phyloP scores from a whole-genome alignment of 768 basidiomycete species.

The Lactarius akahatsu region DNA sequence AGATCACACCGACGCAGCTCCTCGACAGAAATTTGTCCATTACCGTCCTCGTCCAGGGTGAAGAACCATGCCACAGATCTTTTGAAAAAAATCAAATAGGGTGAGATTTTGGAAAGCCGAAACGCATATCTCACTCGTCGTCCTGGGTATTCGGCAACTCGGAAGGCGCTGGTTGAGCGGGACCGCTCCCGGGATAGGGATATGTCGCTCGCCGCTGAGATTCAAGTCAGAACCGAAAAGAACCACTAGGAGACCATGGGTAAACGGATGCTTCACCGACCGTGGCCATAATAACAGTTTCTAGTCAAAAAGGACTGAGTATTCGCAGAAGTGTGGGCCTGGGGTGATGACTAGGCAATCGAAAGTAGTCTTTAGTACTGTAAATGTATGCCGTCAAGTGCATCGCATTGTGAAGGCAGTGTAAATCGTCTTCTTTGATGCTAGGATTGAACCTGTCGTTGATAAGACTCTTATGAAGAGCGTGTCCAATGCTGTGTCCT shows the following conservation, averaged over 20 bases:
- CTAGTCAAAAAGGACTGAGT: neutral
- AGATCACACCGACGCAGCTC: conserved; percentile 9
- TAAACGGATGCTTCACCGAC: neutral
- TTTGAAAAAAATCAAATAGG: neutral
- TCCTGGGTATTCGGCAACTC: neutral
- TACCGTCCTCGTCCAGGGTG: conserved; percentile 11
- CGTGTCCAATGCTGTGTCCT: neutral
- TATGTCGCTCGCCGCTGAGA: neutral
- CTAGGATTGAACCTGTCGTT: neutral
- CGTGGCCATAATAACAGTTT: neutral
- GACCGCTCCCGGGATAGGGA: neutral
- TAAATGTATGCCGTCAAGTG: neutral
- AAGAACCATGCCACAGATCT: conserved; percentile 4
- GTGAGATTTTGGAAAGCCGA: neutral
- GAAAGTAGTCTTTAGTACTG: neutral
- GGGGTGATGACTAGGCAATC: neutral
- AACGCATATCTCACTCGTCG: conserved; percentile 1
- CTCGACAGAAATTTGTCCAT: conserved; percentile 8
- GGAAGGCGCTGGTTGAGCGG: neutral
- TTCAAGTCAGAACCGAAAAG: neutral
- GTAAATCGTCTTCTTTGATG: neutral
- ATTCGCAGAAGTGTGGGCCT: neutral
- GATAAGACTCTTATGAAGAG: neutral
- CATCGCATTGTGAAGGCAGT: neutral
- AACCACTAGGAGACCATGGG: neutral